Conservation (phyloP, 495 filamentous ascomycete species). For the Trichoderma virens region DNA sequence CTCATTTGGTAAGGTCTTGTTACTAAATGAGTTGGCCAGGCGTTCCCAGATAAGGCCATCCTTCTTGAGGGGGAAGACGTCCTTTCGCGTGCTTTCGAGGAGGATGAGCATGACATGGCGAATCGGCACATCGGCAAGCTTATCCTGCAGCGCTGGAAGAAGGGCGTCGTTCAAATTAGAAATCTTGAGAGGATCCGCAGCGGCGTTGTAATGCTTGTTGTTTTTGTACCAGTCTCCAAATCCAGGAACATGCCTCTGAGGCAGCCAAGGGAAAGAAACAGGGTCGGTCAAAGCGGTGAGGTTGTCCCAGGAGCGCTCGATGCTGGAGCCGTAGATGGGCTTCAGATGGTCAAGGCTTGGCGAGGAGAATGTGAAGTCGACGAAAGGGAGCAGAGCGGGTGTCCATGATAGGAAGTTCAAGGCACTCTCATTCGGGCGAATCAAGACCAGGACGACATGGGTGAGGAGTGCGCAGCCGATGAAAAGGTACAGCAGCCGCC, state of each 20-base stretch:
- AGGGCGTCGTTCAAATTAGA: slow-evolving; percentile 33
- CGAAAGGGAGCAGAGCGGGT: background rate
- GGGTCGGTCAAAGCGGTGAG: background rate
- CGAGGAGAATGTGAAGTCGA: slow-evolving; percentile 4
- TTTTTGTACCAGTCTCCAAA: background rate
- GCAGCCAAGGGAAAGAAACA: background rate
- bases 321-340: background rate
- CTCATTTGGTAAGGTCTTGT: slow-evolving; percentile 18
- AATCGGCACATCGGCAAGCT: slow-evolving; percentile 30
- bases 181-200: slow-evolving; percentile 35
- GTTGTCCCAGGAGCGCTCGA: slow-evolving; percentile 3
- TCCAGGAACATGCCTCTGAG: background rate
- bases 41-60: slow-evolving; percentile 31
- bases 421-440: background rate
- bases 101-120: slow-evolving; percentile 38
- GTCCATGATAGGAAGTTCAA: slow-evolving; percentile 9
- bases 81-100: slow-evolving; percentile 40
- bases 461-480: background rate
- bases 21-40: slow-evolving; percentile 26
- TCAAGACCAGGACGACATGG: background rate
- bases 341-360: background rate
- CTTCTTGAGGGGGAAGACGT: slow-evolving; percentile 39
- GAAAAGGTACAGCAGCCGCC: background rate
- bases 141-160: slow-evolving; percentile 23
- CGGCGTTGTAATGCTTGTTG: slow-evolving; percentile 28